A percentile compares a stretch with the other conserved stretches of the same genome.
Conservation (phyloP, 176 grass and related monocot species). For the Luzula sylvatica region DNA sequence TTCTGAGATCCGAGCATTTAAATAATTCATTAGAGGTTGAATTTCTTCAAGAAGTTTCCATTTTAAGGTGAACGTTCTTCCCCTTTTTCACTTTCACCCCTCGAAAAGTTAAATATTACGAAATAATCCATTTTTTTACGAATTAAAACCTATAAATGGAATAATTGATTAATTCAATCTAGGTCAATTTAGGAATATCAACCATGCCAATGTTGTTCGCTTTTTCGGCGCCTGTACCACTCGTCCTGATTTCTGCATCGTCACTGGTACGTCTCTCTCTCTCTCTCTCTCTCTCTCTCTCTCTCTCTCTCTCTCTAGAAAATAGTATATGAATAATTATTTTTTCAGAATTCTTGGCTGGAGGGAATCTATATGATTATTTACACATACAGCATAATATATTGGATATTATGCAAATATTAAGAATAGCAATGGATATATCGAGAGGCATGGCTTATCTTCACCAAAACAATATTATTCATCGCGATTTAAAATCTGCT, state of each 20-base stretch:
- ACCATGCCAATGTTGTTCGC: conserved; percentile 70
- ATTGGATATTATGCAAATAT: conserved; percentile 54
- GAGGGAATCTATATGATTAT: conserved; percentile 90
- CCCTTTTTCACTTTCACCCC: conserved; percentile 15
- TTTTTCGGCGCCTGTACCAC: conserved; percentile 77
- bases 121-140: conserved; percentile 26
- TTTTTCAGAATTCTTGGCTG: conserved; percentile 69
- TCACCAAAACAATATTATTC: conserved; percentile 83
- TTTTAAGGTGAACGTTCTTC: conserved; percentile 55
- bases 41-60: conserved; percentile 90
- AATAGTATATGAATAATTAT: conserved; percentile 1
- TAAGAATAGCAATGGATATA: conserved; percentile 76
- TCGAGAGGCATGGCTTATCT: conserved; percentile 91
- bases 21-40: conserved; percentile 63
- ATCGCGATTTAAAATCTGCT: conserved; percentile 88
- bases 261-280: conserved; percentile 53
- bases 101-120: background rate
- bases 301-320: background rate
- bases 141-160: conserved; percentile 11
- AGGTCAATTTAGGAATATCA: conserved; percentile 56
- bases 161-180: conserved; percentile 26
- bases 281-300: conserved; percentile 1
- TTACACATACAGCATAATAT: conserved; percentile 53
- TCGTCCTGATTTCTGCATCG: conserved; percentile 58
- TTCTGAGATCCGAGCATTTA: conserved; percentile 55